A percentile compares a stretch with the other conserved stretches of the same genome.
Conservation (phyloP, 1,284 basidiomycete species). For the Takashimella koratensis region DNA sequence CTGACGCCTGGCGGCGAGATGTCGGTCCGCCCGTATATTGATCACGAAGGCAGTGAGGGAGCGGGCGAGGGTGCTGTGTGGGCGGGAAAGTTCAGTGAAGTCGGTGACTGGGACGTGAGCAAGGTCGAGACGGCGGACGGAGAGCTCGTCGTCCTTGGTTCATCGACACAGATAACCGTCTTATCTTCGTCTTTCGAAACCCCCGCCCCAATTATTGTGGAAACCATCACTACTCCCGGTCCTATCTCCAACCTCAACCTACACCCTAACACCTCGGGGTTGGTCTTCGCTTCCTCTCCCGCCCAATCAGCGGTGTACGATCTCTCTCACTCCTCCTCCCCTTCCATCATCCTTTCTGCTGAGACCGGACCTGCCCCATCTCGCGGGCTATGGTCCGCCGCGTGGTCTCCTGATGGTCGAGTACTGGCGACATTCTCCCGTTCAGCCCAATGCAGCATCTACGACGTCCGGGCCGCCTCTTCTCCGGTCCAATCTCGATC, state of each 20-base stretch:
- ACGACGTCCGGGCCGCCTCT: conserved; percentile 35
- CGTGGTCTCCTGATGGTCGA: conserved; percentile 46
- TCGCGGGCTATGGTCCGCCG: conserved; percentile 39
- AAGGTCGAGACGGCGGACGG: conserved; percentile 27
- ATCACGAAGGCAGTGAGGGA: neutral
- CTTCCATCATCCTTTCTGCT: conserved; percentile 19
- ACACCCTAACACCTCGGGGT: conserved; percentile 46
- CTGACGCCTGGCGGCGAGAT: conserved; percentile 31
- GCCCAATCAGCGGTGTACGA: conserved; percentile 40
- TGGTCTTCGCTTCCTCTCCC: conserved; percentile 36
- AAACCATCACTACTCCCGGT: neutral
- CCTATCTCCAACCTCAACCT: conserved; percentile 41
- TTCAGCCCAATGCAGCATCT: conserved; percentile 43
- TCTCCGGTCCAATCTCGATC: conserved; percentile 16
- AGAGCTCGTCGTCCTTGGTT: conserved; percentile 27
- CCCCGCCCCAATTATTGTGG: neutral
- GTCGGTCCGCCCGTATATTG: conserved; percentile 24
- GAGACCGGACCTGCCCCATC: conserved; percentile 20
- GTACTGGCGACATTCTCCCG: conserved; percentile 39
- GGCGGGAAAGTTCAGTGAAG: conserved; percentile 26
- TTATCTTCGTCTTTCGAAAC: neutral
- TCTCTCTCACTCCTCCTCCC: conserved; percentile 17
- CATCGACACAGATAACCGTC: neutral
- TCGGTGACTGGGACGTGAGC: conserved; percentile 42
- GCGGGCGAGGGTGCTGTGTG: conserved; percentile 13